Evolutionary conservation across 768 basidiomycete species (phyloP).

Genomic region (Russula vinacea): DNA sequence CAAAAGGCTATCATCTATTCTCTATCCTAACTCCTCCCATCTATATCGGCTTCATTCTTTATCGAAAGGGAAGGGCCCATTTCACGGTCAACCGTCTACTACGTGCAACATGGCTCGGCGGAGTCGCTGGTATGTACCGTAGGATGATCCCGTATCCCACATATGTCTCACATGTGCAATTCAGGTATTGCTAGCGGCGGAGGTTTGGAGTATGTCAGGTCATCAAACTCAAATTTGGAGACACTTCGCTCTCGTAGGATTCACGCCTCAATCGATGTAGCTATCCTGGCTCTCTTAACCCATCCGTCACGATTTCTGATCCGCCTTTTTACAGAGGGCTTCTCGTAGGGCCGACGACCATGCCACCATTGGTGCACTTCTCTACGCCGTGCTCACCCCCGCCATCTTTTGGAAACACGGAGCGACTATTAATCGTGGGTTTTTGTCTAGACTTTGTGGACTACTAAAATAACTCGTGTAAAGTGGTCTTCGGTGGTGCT

Average conservation of each 20-base stretch:
- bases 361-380: slow-evolving; percentile 66
- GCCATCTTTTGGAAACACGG: slow-evolving; percentile 74
- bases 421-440: slow-evolving; percentile 55
- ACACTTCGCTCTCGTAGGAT: slow-evolving; percentile 50
- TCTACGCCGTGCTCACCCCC: slow-evolving; percentile 61
- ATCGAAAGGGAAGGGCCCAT: slow-evolving; percentile 52
- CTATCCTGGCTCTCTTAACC: slow-evolving; percentile 25
- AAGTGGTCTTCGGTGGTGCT: slow-evolving; percentile 71
- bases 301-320: slow-evolving; percentile 12
- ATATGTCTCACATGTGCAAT: background rate
- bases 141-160: background rate
- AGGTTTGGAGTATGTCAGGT: slow-evolving; percentile 58
- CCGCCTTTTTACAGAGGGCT: slow-evolving; percentile 43
- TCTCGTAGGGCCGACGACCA: slow-evolving; percentile 68
- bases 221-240: slow-evolving; percentile 50
- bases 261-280: slow-evolving; percentile 57
- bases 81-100: slow-evolving; percentile 61
- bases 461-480: slow-evolving; percentile 10
- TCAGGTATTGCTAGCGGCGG: slow-evolving; percentile 53
- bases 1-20: slow-evolving; percentile 62
- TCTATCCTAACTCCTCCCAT: slow-evolving; percentile 62
- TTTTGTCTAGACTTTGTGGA: background rate
- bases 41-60: slow-evolving; percentile 53
- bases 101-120: slow-evolving; percentile 72
- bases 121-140: slow-evolving; percentile 49